Evolutionary conservation across 768 basidiomycete genomes (phyloP), one percentile per base, ranked within the genome.

Genomic region (Agrocybe chaxingu): DNA sequence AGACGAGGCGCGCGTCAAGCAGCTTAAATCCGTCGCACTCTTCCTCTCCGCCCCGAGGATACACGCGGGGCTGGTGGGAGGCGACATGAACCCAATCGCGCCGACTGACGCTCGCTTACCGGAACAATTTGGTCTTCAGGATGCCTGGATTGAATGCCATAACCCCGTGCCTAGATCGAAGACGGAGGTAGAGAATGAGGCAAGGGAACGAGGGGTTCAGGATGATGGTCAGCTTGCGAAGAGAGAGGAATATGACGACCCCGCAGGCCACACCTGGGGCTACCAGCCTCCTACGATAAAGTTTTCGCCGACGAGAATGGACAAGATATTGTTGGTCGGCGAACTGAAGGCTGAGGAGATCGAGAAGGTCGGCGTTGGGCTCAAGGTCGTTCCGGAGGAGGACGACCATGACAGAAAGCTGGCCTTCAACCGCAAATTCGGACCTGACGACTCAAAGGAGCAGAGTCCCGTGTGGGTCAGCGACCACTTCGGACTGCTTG

Each of bases 21-120:
- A 59, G 45, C 52, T 59, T 24, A 42, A 19, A 7, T 43, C 40
- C 38, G 42, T 56, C 6, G 38, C 53, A 10, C 12, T 35, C 7
- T 43, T 34, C 29, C 47, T 58, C n/a, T 37, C 19, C 1, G 46
- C 45, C n/a, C 46, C 50, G 8, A 51, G 37, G 1, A 39, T 56
- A 18, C 31, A 51, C 32, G 52, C 44, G 7, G 57, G 57, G 29
- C 30, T 59, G 8, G 52, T 59, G 5, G 57, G 47, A 41, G 57
- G 57, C 8, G 57, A 59, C 38, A 59, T 59, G 57, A 59, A 59
- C 41, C 54, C 57, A 9, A 59, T 59, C 5, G 57, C 54, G 19
- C 57, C 57, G 5, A 29, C 48, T 11, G 57, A 59, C 33, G 45
- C 13, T 10, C 40, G 16, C 36, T 30, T 52, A 12, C 52, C 57